Conservation (phyloP, 2,329 filamentous ascomycete genomes). For the Phialophora macrospora region DNA sequence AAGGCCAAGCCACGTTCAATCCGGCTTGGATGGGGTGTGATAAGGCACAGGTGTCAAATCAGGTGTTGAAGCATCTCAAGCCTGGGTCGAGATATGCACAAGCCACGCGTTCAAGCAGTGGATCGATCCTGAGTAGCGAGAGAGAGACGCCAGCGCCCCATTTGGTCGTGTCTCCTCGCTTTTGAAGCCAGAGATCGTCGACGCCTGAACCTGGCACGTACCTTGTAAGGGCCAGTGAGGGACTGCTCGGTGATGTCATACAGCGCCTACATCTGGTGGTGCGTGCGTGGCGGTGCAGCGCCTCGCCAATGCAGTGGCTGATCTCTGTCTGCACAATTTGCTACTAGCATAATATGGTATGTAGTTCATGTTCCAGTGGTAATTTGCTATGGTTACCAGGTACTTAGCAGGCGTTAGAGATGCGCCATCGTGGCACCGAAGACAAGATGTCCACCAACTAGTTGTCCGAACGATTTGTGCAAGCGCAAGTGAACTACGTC, state of each 20-base stretch:
- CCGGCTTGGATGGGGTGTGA: neutral
- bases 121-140: neutral
- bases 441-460: too few species aligned
- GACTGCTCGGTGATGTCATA: neutral
- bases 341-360: too few species aligned
- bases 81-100: neutral
- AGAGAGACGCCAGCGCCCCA: neutral
- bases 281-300: conserved; percentile 1
- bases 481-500: neutral
- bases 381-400: too few species aligned
- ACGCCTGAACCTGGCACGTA: conserved; percentile 4
- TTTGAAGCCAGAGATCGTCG: conserved; percentile 2
- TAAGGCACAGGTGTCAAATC: neutral
- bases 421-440: too few species aligned
- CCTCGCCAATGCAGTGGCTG: neutral
- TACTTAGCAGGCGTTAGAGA: too few species aligned
- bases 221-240: conserved; percentile 2
- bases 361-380: too few species aligned
- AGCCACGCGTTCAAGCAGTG: conserved; percentile 8
- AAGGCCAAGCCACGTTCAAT: conserved; percentile 1
- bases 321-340: neutral
- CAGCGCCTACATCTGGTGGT: neutral
- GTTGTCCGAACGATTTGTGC: too few species aligned
- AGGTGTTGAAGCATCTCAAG: neutral
- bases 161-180: neutral